A percentile compares a stretch with the other conserved stretches of the same genome.
phyloP scores from a whole-genome alignment of 495 filamentous ascomycete genomes.

The Lasiosphaeris hirsuta region DNA sequence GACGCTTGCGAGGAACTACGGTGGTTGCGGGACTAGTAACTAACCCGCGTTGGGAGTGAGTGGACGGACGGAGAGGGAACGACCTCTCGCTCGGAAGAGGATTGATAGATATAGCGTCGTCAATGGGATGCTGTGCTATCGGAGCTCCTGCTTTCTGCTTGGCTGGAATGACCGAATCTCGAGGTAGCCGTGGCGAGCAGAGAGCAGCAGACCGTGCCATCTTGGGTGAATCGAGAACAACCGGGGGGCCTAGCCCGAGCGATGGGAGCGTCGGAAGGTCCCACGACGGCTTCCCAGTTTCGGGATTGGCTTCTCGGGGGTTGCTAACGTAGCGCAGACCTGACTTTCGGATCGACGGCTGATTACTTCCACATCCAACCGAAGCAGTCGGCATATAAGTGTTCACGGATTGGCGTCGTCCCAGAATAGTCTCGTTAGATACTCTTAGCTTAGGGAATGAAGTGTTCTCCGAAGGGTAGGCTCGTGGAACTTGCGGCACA shows the following conservation, averaged over 20 bases:
- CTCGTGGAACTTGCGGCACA: neutral
- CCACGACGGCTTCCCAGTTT: neutral
- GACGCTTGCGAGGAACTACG: slow-evolving; percentile 21
- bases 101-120: slow-evolving; percentile 5
- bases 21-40: neutral
- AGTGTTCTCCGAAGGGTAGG: neutral
- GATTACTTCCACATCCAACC: neutral
- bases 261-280: neutral
- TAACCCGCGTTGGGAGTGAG: slow-evolving; percentile 17
- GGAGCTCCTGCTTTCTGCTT: slow-evolving; percentile 8
- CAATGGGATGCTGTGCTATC: neutral
- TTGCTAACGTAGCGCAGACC: neutral
- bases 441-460: neutral
- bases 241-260: slow-evolving; percentile 1
- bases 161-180: slow-evolving; percentile 22
- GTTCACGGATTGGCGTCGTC: slow-evolving; percentile 23
- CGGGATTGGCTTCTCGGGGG: neutral
- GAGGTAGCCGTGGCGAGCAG: slow-evolving; percentile 8
- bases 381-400: slow-evolving; percentile 15
- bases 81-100: slow-evolving; percentile 5
- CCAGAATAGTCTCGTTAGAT: neutral
- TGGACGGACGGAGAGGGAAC: slow-evolving; percentile 15
- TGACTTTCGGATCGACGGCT: neutral
- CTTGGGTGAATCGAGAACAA: slow-evolving; percentile 2
- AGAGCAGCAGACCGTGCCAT: neutral